Conservation (phyloP, 2,329 filamentous ascomycete genomes). For the Beauveria pseudobassiana region DNA sequence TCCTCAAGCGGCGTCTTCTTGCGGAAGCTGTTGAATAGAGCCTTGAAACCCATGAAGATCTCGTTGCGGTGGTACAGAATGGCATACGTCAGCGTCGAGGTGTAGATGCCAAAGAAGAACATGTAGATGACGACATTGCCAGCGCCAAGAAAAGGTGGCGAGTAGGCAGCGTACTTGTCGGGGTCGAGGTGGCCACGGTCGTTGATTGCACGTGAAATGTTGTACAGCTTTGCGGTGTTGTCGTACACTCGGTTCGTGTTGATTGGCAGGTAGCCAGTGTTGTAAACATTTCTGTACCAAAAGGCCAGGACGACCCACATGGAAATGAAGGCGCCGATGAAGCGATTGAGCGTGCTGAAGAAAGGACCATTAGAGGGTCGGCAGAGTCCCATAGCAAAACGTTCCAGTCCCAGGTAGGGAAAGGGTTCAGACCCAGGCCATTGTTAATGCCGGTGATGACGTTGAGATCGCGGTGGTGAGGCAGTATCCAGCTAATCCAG, state of each 20-base stretch:
- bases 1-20: slow-evolving; percentile 30
- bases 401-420: slow-evolving; percentile 43
- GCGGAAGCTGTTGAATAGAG: slow-evolving; percentile 37
- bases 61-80: slow-evolving; percentile 45
- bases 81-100: slow-evolving; percentile 43
- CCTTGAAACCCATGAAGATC: slow-evolving; percentile 41
- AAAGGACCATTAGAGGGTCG: slow-evolving; percentile 42
- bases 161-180: slow-evolving; percentile 41
- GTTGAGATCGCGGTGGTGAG: slow-evolving; percentile 34
- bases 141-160: slow-evolving; percentile 43
- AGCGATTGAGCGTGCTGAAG: slow-evolving; percentile 55
- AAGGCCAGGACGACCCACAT: slow-evolving; percentile 48
- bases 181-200: slow-evolving; percentile 36
- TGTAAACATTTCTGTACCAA: slow-evolving; percentile 53
- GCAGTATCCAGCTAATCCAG: slow-evolving; percentile 51
- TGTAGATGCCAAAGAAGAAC: slow-evolving; percentile 49
- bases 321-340: slow-evolving; percentile 48
- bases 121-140: slow-evolving; percentile 45
- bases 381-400: slow-evolving; percentile 34
- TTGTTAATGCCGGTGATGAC: slow-evolving; percentile 36
- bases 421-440: slow-evolving; percentile 38
- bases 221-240: slow-evolving; percentile 40
- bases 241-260: slow-evolving; percentile 45
- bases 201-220: slow-evolving; percentile 36
- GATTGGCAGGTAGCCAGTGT: slow-evolving; percentile 47